Conservation (phyloP, 805 yeast species). For the Brettanomyces custersianus region DNA sequence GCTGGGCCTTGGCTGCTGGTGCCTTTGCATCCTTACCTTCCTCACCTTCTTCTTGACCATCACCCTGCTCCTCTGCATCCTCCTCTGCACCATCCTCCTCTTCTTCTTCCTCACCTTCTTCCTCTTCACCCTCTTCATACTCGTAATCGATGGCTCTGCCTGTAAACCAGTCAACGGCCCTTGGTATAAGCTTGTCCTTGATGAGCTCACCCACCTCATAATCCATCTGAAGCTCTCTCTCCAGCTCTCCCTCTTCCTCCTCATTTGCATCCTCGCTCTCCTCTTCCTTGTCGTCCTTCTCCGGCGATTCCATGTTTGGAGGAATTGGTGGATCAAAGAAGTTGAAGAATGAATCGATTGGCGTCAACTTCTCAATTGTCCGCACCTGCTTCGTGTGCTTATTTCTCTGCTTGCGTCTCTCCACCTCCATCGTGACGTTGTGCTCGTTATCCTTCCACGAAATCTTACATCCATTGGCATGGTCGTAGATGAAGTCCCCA, state of each 20-base stretch:
- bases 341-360: slow-evolving; percentile 91
- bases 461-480: slow-evolving; percentile 85
- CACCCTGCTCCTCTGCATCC: slow-evolving; percentile 53
- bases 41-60: slow-evolving; percentile 45
- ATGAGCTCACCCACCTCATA: slow-evolving; percentile 94
- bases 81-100: slow-evolving; percentile 55
- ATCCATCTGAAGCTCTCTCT: slow-evolving; percentile 79
- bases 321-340: slow-evolving; percentile 91
- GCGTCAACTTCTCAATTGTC: slow-evolving; percentile 88
- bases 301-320: slow-evolving; percentile 61
- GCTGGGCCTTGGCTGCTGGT: slow-evolving; percentile 40
- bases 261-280: slow-evolving; percentile 47
- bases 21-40: slow-evolving; percentile 31
- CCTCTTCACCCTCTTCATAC: slow-evolving; percentile 41
- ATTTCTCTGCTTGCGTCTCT: slow-evolving; percentile 95
- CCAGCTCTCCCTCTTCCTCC: slow-evolving; percentile 65
- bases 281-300: slow-evolving; percentile 52
- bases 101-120: slow-evolving; percentile 53
- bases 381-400: slow-evolving; percentile 94
- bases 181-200: slow-evolving; percentile 90
- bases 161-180: slow-evolving; percentile 98
- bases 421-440: slow-evolving; percentile 79
- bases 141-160: slow-evolving; percentile 88
- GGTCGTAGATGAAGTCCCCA: slow-evolving; percentile 95
- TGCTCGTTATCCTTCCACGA: slow-evolving; percentile 74